phyloP scores from a whole-genome alignment of 2,329 filamentous ascomycete genomes.

The Pestalotiopsis sp. region DNA sequence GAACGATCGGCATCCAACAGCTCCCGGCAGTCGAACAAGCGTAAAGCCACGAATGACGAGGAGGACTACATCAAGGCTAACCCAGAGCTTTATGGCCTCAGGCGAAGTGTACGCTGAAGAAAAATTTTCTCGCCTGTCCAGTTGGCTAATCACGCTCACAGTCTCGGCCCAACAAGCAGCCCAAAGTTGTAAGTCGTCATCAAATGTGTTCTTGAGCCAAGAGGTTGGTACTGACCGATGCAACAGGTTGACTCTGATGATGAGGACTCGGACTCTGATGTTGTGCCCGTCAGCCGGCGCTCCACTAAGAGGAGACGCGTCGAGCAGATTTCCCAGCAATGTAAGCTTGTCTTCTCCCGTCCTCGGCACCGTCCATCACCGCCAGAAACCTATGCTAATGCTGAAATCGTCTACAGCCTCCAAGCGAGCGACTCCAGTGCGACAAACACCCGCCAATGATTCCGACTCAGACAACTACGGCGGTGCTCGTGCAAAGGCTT shows the following conservation, averaged over 20 bases:
- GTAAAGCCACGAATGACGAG: constrained; percentile 70
- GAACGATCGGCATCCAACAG: constrained; percentile 72
- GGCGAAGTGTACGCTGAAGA: constrained; percentile 76
- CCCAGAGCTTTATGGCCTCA: constrained; percentile 90
- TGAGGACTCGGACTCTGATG: constrained; percentile 75
- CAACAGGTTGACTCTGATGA: constrained; percentile 50
- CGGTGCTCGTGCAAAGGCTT: constrained; percentile 69
- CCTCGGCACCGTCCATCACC: constrained; percentile 4
- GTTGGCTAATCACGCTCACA: constrained; percentile 39
- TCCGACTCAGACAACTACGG: constrained; percentile 81
- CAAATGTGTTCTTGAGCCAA: not conserved
- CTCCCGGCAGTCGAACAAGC: constrained; percentile 72
- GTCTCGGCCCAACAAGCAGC: constrained; percentile 60
- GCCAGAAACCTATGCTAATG: not conserved
- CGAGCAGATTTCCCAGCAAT: constrained; percentile 60
- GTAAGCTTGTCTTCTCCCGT: constrained; percentile 46
- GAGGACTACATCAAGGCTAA: constrained; percentile 88
- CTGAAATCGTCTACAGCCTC: constrained; percentile 49
- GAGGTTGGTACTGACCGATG: constrained; percentile 16
- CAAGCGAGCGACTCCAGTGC: constrained; percentile 60
- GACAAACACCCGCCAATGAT: constrained; percentile 58
- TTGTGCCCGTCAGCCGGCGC: constrained; percentile 58
- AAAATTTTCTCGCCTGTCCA: constrained; percentile 16
- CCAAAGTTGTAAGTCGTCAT: constrained; percentile 54
- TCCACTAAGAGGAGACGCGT: constrained; percentile 71